Conservation (phyloP, 495 filamentous ascomycete species). For the Penicillium lagena region DNA sequence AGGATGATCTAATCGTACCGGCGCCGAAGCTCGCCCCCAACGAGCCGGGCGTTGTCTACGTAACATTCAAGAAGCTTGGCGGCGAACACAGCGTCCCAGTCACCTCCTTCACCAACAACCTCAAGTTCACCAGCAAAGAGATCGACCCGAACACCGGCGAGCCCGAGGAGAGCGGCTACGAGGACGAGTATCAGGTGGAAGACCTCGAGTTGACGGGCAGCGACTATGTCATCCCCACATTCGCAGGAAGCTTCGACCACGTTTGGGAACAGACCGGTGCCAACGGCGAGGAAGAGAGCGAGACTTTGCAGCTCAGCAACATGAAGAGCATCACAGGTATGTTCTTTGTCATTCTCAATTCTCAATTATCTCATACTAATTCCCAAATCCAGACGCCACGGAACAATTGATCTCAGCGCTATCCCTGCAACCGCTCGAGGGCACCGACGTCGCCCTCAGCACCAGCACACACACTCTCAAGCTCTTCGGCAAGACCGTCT, state of each 20-base stretch:
- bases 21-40: constrained; percentile 73
- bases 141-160: constrained; percentile 93
- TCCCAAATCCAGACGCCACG: constrained; percentile 65
- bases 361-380: constrained; percentile 26
- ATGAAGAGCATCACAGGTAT: constrained; percentile 90
- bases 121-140: constrained; percentile 97
- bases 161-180: constrained; percentile 87
- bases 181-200: constrained; percentile 95
- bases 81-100: constrained; percentile 65
- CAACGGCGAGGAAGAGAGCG: constrained; percentile 79
- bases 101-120: constrained; percentile 79
- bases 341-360: constrained; percentile 18
- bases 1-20: constrained; percentile 92
- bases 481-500: constrained; percentile 91
- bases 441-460: constrained; percentile 81
- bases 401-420: constrained; percentile 82
- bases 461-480: constrained; percentile 90
- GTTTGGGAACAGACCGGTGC: constrained; percentile 95
- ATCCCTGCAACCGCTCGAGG: constrained; percentile 89
- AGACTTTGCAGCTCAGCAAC: constrained; percentile 84
- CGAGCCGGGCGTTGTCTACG: constrained; percentile 87
- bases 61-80: constrained; percentile 79
- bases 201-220: constrained; percentile 87
- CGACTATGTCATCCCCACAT: constrained; percentile 90
- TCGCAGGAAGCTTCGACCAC: constrained; percentile 90